phyloP scores from a whole-genome alignment of 768 basidiomycete genomes.

The Terana coerulea region DNA sequence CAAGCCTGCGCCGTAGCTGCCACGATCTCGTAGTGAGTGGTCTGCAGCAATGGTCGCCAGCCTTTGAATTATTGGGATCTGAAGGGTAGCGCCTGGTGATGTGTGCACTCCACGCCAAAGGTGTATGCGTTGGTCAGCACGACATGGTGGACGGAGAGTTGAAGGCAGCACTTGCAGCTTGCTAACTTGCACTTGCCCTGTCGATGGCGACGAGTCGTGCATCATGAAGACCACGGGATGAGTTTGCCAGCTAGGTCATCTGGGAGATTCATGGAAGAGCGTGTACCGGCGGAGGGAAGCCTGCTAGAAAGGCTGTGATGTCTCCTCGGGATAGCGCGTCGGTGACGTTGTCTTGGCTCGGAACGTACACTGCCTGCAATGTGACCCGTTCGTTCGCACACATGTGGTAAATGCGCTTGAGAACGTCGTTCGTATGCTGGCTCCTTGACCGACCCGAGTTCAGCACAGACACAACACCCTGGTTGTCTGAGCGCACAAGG shows the following conservation, averaged over 20 bases:
- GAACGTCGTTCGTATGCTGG: slow-evolving; percentile 24
- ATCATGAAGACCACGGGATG: not conserved
- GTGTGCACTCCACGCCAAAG: slow-evolving; percentile 32
- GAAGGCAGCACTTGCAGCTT: slow-evolving; percentile 20
- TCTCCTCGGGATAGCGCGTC: slow-evolving; percentile 16
- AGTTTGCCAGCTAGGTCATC: not conserved
- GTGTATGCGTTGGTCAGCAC: slow-evolving; percentile 23
- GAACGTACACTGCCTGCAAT: slow-evolving; percentile 18
- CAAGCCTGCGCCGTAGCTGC: slow-evolving; percentile 21
- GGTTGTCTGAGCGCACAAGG: slow-evolving; percentile 33
- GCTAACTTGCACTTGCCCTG: no score
- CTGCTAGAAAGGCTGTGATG: not conserved
- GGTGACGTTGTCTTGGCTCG: slow-evolving; percentile 24
- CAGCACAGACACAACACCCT: slow-evolving; percentile 26
- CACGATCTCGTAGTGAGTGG: slow-evolving; percentile 21
- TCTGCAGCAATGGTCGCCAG: slow-evolving; percentile 19
- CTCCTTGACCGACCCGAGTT: slow-evolving; percentile 29
- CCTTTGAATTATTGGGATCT: slow-evolving; percentile 18
- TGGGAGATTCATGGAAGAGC: not conserved
- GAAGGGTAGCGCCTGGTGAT: slow-evolving; percentile 21
- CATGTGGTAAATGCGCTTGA: slow-evolving; percentile 24
- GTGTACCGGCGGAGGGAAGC: not conserved
- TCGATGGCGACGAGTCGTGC: not conserved
- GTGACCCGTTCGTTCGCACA: slow-evolving; percentile 14
- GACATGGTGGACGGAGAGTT: slow-evolving; percentile 21